Conservation (phyloP, 108 stramenopile species). For the Cylindrotheca fusiformis region DNA sequence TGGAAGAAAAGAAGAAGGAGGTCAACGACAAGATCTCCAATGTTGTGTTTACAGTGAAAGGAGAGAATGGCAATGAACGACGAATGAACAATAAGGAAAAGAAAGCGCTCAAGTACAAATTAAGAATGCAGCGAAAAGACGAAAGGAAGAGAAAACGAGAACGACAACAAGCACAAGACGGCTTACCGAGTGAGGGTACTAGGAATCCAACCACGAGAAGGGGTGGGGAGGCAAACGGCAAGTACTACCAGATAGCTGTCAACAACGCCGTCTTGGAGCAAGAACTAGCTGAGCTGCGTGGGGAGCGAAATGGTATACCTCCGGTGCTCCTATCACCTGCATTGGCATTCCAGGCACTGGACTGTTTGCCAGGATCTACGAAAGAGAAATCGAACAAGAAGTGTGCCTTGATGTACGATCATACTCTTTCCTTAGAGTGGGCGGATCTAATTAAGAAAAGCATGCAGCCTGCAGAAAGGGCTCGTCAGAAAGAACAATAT, state of each 20-base stretch:
- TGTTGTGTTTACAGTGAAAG: conserved; percentile 48
- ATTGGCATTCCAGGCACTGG: conserved; percentile 38
- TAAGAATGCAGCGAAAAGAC: conserved; percentile 26
- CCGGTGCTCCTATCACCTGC: conserved; percentile 65
- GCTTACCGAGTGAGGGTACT: neutral
- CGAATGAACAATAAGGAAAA: conserved; percentile 82
- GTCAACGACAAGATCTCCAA: conserved; percentile 2
- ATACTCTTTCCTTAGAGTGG: conserved; percentile 53
- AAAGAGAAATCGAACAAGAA: neutral
- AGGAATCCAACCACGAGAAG: neutral
- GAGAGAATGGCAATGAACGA: conserved; percentile 55
- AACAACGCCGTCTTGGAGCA: conserved; percentile 38
- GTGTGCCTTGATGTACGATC: conserved; percentile 31
- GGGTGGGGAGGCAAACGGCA: neutral
- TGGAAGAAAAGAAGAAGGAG: neutral
- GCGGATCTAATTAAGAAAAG: conserved; percentile 38
- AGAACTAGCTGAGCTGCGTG: conserved; percentile 47
- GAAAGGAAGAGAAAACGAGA: conserved; percentile 2
- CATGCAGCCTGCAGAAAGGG: conserved; percentile 53
- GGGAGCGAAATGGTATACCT: conserved; percentile 43
- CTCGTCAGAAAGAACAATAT: conserved; percentile 51
- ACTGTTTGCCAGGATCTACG: neutral
- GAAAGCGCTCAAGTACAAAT: conserved; percentile 45
- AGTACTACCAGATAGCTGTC: conserved; percentile 32
- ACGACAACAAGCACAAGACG: neutral